Conservation (phyloP, 108 stramenopile species). For the Conticribra guillardii region DNA sequence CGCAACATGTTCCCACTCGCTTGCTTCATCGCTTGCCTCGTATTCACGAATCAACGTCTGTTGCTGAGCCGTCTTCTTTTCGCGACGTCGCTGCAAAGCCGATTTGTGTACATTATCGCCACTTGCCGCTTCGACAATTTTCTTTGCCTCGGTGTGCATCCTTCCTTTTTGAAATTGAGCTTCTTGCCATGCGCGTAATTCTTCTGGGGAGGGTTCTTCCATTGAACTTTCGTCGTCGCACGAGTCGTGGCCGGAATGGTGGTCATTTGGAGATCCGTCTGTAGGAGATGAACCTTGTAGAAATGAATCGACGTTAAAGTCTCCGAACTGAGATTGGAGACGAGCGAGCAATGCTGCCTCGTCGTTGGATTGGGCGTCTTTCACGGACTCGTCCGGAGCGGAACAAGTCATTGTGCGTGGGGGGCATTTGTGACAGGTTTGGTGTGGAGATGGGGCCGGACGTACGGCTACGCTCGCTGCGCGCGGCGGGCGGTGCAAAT, state of each 20-base stretch:
- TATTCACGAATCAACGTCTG: slow-evolving; percentile 7
- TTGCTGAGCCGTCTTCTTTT: slow-evolving; percentile 10
- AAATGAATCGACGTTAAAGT: slow-evolving; percentile 54
- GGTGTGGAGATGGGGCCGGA: too few relatives aligned
- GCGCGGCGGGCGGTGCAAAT: too few relatives aligned
- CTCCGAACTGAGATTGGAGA: slow-evolving; percentile 66
- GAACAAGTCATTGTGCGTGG: neutral
- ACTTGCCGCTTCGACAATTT: slow-evolving; percentile 7
- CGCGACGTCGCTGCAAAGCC: slow-evolving; percentile 15
- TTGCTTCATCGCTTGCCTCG: slow-evolving; percentile 20
- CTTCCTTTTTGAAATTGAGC: slow-evolving; percentile 61
- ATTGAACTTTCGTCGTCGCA: slow-evolving; percentile 32
- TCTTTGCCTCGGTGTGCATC: slow-evolving; percentile 21
- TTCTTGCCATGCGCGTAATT: slow-evolving; percentile 68
- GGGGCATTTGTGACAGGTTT: too few relatives aligned
- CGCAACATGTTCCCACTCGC: slow-evolving; percentile 49
- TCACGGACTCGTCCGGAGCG: neutral
- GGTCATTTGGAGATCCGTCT: neutral
- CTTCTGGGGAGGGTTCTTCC: slow-evolving; percentile 65
- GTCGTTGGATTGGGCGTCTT: neutral
- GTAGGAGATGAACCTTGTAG: too few relatives aligned
- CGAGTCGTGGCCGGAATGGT: neutral
- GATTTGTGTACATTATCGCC: slow-evolving; percentile 10
- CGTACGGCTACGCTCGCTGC: too few relatives aligned
- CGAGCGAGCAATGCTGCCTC: slow-evolving; percentile 55